Conservation (phyloP, 495 filamentous ascomycete species). For the Astrocystis sublimbata region DNA sequence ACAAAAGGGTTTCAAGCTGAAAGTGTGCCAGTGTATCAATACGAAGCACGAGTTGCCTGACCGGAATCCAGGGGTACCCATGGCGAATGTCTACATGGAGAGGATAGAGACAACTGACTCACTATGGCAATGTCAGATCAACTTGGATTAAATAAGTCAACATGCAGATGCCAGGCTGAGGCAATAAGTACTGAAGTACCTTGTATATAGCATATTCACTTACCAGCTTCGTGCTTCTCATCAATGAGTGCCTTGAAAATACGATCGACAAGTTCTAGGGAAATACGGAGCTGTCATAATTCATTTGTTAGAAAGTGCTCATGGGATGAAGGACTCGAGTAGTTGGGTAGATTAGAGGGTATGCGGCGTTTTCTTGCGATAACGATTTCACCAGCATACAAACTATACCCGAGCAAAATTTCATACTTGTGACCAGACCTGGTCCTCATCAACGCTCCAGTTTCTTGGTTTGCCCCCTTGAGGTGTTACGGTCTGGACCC, state of each 20-base stretch:
- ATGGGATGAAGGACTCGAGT: not conserved
- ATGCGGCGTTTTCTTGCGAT: not conserved
- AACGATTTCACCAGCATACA: not conserved
- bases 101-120: not conserved
- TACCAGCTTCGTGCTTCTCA: slow-evolving; percentile 4
- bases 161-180: too few species aligned
- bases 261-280: slow-evolving; percentile 4
- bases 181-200: not conserved
- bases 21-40: not conserved
- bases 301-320: not conserved
- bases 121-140: not conserved
- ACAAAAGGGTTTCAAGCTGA: slow-evolving; percentile 13
- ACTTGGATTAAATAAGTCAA: not conserved
- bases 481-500: not conserved
- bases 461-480: not conserved
- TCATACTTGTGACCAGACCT: not conserved
- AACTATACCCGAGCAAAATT: too few species aligned
- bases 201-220: not conserved
- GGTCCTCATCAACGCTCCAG: slow-evolving; percentile 6
- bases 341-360: not conserved
- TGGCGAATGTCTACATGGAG: too few species aligned
- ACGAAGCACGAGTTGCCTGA: not conserved
- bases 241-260: slow-evolving; percentile 6
- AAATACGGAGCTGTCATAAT: not conserved
- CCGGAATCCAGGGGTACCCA: too few species aligned